Percentiles rank a stretch among this genome's conserved stretches.
These are phyloP conservation scores for Silene coronaria DNA, from an alignment of 179 eudicot species.

Conservation along the genomic window DNA sequence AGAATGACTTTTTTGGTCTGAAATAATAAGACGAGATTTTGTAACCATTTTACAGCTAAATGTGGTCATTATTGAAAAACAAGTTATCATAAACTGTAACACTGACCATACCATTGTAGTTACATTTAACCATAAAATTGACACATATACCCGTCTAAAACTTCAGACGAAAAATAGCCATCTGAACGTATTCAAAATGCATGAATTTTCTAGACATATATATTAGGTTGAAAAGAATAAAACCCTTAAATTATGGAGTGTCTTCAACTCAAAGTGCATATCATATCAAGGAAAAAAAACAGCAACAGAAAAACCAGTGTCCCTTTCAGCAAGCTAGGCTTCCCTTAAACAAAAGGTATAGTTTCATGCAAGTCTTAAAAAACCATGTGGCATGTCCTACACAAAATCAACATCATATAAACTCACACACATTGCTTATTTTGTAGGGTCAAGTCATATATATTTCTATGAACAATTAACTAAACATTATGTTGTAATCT, in stretches of 20 bases:
- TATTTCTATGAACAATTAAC: neutral
- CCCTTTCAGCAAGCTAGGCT: constrained; percentile 36
- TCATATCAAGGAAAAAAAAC: constrained; percentile 18
- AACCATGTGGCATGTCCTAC: constrained; percentile 31
- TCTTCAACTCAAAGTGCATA: constrained; percentile 56
- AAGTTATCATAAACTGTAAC: no score
- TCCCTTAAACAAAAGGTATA: constrained; percentile 27
- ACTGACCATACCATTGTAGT: no score
- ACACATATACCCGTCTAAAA: no score
- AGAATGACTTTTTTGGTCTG: no score
- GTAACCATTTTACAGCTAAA: no score
- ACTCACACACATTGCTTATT: constrained; percentile 20
- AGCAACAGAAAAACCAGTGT: constrained; percentile 17
- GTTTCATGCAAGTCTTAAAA: constrained; percentile 33
- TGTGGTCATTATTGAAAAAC: no score
- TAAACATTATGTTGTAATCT: neutral
- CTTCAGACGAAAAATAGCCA: no score
- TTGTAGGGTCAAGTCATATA: constrained; percentile 15
- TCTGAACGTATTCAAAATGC: constrained; percentile 22
- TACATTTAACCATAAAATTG: no score
- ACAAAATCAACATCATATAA: constrained; percentile 23
- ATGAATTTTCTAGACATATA: constrained; percentile 35
- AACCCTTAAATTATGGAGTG: constrained; percentile 35
- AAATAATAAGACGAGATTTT: no score
- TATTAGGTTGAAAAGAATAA: constrained; percentile 23